Conservation (phyloP, 208 protist species). For the Leptomonas seymouri region DNA sequence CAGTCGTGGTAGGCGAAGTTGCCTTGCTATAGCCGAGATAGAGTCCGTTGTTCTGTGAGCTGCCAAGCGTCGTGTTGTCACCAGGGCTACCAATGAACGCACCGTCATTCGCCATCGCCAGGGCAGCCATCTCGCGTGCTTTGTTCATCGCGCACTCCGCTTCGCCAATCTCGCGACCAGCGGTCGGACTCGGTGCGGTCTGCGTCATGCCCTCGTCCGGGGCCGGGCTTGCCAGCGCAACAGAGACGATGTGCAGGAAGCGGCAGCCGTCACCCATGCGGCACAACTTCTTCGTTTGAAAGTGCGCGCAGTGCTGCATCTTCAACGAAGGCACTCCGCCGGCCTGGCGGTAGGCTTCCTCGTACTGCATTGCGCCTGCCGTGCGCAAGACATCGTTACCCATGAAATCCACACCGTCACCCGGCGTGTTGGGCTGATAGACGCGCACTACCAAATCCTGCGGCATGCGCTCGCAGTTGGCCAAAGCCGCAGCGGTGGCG, state of each 20-base stretch:
- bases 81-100: conserved; percentile 20
- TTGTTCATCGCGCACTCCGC: conserved; percentile 36
- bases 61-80: conserved; percentile 21
- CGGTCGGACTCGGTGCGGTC: neutral
- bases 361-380: conserved; percentile 67
- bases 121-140: conserved; percentile 35
- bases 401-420: conserved; percentile 42
- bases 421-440: conserved; percentile 73
- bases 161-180: conserved; percentile 22
- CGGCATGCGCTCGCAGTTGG: conserved; percentile 63
- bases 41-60: conserved; percentile 10
- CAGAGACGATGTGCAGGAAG: conserved; percentile 78
- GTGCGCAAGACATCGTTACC: conserved; percentile 76
- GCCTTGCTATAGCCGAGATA: conserved; percentile 12
- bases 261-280: conserved; percentile 76
- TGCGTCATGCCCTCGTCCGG: conserved; percentile 14
- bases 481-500: conserved; percentile 43
- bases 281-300: conserved; percentile 78
- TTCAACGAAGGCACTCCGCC: conserved; percentile 50
- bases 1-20: neutral
- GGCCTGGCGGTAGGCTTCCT: conserved; percentile 47
- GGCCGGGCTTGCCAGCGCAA: conserved; percentile 37
- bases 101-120: conserved; percentile 29
- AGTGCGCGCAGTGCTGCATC: conserved; percentile 89
- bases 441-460: conserved; percentile 60